A percentile compares a stretch with the other conserved stretches of the same genome.
Evolutionary conservation across 176 grass and related monocot genomes (phyloP).

Genomic region (Eleusine coracana): DNA sequence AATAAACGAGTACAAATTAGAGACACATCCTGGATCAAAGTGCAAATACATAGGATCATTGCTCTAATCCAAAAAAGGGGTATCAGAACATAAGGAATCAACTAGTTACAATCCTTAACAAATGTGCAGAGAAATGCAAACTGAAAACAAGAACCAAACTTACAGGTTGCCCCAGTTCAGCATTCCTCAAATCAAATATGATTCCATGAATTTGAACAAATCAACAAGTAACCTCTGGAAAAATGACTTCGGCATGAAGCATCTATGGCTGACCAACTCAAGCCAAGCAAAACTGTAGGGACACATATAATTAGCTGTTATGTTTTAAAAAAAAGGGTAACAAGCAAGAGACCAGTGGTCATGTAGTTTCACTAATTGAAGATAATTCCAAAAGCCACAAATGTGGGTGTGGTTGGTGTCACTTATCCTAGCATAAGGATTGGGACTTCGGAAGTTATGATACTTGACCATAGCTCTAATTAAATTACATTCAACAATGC

Average conservation of each 20-base stretch:
- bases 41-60: background rate
- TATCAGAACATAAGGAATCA: background rate
- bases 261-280: slow-evolving; percentile 91
- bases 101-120: background rate
- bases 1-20: background rate
- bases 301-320: slow-evolving; percentile 6
- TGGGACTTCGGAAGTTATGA: background rate
- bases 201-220: slow-evolving; percentile 99
- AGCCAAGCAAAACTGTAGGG: slow-evolving; percentile 91
- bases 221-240: slow-evolving; percentile 89
- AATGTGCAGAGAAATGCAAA: background rate
- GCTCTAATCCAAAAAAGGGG: background rate
- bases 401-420: background rate
- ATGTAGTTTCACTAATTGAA: background rate
- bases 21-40: background rate
- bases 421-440: background rate
- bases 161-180: slow-evolving; percentile 80
- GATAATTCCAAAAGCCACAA: background rate
- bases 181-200: slow-evolving; percentile 87
- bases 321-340: background rate
- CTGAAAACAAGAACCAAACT: slow-evolving; percentile 37
- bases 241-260: slow-evolving; percentile 89
- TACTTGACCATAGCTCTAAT: background rate
- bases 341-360: background rate
- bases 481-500: background rate